A percentile compares a stretch with the other conserved stretches of the same genome.
Evolutionary conservation across 2,329 filamentous ascomycete species (phyloP).

Genomic region (Boeremia exigua): DNA sequence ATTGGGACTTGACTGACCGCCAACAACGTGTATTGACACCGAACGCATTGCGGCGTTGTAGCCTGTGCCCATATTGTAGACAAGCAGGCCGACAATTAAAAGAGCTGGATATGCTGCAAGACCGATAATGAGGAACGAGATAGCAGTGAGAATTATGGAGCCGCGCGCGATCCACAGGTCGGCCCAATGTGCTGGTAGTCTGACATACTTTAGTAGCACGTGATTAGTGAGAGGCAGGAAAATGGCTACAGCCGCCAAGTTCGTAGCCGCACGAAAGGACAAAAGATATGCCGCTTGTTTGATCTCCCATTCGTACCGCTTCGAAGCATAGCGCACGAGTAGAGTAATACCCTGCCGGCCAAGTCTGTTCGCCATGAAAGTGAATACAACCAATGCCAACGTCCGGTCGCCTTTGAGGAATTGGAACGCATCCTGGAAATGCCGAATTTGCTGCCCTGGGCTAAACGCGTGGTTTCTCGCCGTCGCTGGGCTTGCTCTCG

Average conservation of each 20-base stretch:
- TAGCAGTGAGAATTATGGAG: constrained; percentile 52
- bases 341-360: constrained; percentile 56
- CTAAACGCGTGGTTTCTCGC: constrained; percentile 25
- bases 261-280: constrained; percentile 56
- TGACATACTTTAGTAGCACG: constrained; percentile 46
- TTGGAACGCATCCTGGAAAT: constrained; percentile 49
- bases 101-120: constrained; percentile 52
- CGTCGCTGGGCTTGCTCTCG: constrained; percentile 17
- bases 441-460: constrained; percentile 36
- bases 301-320: constrained; percentile 57
- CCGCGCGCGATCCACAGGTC: constrained; percentile 56
- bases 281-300: constrained; percentile 51
- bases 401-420: constrained; percentile 51
- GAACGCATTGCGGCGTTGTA: constrained; percentile 56
- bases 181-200: constrained; percentile 48
- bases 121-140: constrained; percentile 56
- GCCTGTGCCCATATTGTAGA: constrained; percentile 58
- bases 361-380: constrained; percentile 57
- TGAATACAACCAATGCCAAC: constrained; percentile 51
- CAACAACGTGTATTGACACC: constrained; percentile 56
- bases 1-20: constrained; percentile 51
- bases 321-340: constrained; percentile 59
- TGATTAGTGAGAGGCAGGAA: constrained; percentile 53
- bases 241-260: constrained; percentile 55
- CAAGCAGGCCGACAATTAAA: constrained; percentile 53